Percentiles rank a stretch among this genome's conserved stretches.
These are phyloP conservation scores for Aspergillus funiculosus DNA, from an alignment of 495 filamentous ascomycete species.

Conservation along the genomic window DNA sequence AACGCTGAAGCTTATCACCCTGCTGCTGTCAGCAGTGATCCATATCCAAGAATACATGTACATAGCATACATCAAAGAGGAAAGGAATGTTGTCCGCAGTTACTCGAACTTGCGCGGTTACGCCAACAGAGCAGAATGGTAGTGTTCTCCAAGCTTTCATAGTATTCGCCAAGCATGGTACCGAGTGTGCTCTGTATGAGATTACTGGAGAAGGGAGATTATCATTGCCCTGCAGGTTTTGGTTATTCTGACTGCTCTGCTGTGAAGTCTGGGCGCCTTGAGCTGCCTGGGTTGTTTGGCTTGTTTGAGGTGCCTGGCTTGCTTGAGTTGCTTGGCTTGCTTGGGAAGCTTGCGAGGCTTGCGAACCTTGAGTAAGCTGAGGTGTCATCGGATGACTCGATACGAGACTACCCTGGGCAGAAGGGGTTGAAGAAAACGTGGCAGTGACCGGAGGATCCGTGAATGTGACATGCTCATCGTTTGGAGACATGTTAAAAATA, in stretches of 20 bases:
- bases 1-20: not conserved
- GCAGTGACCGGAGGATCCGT: too few relatives aligned
- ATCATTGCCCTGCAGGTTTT: not conserved
- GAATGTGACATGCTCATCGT: too few relatives aligned
- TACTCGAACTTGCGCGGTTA: slow-evolving; percentile 1
- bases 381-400: too few relatives aligned
- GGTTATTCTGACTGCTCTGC: not conserved
- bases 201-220: not conserved
- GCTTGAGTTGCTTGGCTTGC: too few relatives aligned
- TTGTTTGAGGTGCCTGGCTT: too few relatives aligned
- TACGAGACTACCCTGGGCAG: too few relatives aligned
- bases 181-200: not conserved
- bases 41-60: not conserved
- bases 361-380: too few relatives aligned
- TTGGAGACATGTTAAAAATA: too few relatives aligned
- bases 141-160: not conserved
- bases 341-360: too few relatives aligned
- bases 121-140: not conserved
- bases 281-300: too few relatives aligned
- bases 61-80: not conserved
- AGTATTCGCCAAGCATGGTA: not conserved
- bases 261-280: too few relatives aligned
- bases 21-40: not conserved
- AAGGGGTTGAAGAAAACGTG: too few relatives aligned
- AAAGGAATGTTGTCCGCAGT: not conserved